phyloP scores from a whole-genome alignment of 805 yeast species.

The Grigorovia jiainica region DNA sequence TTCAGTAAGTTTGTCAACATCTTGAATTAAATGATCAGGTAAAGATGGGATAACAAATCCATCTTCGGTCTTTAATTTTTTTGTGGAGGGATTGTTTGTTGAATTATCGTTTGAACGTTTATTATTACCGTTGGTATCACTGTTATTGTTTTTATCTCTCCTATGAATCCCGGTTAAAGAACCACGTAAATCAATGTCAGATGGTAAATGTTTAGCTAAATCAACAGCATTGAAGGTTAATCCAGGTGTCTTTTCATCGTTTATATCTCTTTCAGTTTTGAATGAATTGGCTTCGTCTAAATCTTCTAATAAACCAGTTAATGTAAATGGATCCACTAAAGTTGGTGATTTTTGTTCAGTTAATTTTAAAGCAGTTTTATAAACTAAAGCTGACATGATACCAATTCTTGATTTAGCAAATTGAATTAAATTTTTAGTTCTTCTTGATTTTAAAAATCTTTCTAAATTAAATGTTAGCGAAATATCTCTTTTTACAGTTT shows the following conservation, averaged over 20 bases:
- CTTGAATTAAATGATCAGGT: conserved; percentile 16
- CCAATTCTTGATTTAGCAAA: conserved; percentile 66
- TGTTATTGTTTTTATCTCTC: conserved; percentile 20
- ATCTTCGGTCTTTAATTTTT: conserved; percentile 36
- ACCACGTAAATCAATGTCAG: conserved; percentile 35
- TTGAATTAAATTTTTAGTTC: conserved; percentile 54
- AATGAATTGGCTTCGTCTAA: conserved; percentile 31
- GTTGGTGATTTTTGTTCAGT: conserved; percentile 50
- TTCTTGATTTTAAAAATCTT: conserved; percentile 55
- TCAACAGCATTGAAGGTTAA: conserved; percentile 36
- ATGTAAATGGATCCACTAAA: conserved; percentile 31
- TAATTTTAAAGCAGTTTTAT: conserved; percentile 43
- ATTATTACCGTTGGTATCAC: conserved; percentile 22
- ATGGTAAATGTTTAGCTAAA: conserved; percentile 33
- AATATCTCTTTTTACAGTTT: conserved; percentile 39
- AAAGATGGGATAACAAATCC: conserved; percentile 27
- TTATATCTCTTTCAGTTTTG: conserved; percentile 16
- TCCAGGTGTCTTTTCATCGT: conserved; percentile 29
- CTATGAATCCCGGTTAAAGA: conserved; percentile 32
- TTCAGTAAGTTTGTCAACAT: conserved; percentile 15
- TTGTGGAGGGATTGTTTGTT: conserved; percentile 12
- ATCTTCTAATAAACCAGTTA: conserved; percentile 45
- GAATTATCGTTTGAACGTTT: conserved; percentile 26
- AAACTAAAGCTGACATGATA: conserved; percentile 52
- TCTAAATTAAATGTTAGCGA: conserved; percentile 54